phyloP scores from a whole-genome alignment of 139 green algal genomes.

The Ulvella scutata region DNA sequence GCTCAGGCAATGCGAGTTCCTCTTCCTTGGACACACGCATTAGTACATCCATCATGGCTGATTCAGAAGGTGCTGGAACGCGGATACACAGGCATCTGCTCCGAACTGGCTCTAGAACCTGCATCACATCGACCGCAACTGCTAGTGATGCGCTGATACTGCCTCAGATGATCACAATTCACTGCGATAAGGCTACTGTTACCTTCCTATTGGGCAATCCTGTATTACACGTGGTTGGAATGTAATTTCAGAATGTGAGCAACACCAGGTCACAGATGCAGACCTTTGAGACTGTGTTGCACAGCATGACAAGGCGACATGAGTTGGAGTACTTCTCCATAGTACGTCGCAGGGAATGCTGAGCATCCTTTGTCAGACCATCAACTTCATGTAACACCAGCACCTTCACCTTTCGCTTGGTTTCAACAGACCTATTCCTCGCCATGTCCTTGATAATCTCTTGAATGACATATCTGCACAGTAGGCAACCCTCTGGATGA shows the following conservation, averaged over 20 bases:
- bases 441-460: constrained; percentile 98
- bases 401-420: constrained; percentile 66
- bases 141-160: background rate
- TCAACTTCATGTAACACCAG: constrained; percentile 94
- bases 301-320: constrained; percentile 79
- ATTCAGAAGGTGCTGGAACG: constrained; percentile 52
- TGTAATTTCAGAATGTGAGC: background rate
- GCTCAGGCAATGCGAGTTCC: constrained; percentile 39
- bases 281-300: constrained; percentile 75
- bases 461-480: constrained; percentile 59
- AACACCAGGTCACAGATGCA: background rate
- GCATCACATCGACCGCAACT: background rate
- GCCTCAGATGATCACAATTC: background rate
- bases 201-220: background rate
- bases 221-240: background rate
- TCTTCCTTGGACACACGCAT: constrained; percentile 56
- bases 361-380: constrained; percentile 67
- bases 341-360: constrained; percentile 83
- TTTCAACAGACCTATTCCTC: constrained; percentile 61
- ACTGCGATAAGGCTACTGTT: background rate
- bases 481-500: no score
- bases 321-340: constrained; percentile 94
- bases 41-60: constrained; percentile 48
- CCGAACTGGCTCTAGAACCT: constrained; percentile 86
- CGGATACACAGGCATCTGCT: constrained; percentile 82